Conservation (phyloP, 129 eudicot genomes). For the Arctium lappa region DNA sequence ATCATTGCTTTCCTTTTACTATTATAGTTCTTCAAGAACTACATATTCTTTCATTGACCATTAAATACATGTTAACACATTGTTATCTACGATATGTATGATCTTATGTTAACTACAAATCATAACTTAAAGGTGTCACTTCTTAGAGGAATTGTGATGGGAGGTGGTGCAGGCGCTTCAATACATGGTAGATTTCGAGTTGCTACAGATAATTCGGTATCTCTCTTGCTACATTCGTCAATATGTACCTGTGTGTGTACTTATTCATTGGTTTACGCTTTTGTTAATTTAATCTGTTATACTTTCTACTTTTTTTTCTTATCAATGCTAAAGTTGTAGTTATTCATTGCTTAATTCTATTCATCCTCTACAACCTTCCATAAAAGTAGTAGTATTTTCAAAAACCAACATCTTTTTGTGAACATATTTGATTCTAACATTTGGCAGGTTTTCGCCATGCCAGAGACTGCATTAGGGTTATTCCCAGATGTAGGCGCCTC, state of each 20-base stretch:
- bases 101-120: conserved; percentile 14
- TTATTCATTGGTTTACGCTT: neutral
- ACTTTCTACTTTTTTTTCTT: neutral
- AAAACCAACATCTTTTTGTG: neutral
- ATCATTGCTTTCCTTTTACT: neutral
- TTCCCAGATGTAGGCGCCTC: conserved; percentile 98
- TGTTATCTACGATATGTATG: conserved; percentile 1
- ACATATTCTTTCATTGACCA: neutral
- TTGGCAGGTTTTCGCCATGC: conserved; percentile 93
- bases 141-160: conserved; percentile 92
- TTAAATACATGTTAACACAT: neutral
- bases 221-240: conserved; percentile 10
- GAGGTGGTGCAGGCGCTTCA: conserved; percentile 96
- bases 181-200: conserved; percentile 94
- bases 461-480: conserved; percentile 91
- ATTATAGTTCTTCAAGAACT: neutral
- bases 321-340: neutral
- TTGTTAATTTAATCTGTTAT: neutral
- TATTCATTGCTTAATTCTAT: neutral
- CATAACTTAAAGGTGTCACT: conserved; percentile 60
- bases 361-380: neutral
- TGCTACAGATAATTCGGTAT: conserved; percentile 95
- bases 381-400: neutral
- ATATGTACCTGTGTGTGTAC: neutral
- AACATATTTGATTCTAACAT: neutral